These are phyloP conservation scores for Cystobasidium pallidum DNA, from an alignment of 1,284 basidiomycete species.

Conservation along the genomic window DNA sequence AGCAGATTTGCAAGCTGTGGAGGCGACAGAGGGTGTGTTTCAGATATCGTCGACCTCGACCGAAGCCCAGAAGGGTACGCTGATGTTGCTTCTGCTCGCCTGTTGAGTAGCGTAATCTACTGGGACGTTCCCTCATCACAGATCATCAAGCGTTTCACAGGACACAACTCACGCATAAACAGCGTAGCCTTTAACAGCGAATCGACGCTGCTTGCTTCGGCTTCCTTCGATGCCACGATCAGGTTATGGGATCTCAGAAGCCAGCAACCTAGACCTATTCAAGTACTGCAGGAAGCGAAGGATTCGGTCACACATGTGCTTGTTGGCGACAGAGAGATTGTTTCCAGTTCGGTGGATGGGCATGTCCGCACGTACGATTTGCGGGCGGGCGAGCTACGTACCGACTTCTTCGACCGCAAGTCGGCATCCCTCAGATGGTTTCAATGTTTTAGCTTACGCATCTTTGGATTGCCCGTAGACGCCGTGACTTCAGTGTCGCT, in stretches of 20 bases:
- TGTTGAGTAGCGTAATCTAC: conserved; percentile 73
- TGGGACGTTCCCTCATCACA: conserved; percentile 93
- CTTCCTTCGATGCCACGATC: conserved; percentile 84
- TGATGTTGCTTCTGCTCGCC: neutral
- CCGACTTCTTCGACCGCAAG: conserved; percentile 87
- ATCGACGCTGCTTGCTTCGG: conserved; percentile 80
- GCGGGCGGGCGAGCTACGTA: conserved; percentile 81
- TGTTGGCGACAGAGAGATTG: conserved; percentile 63
- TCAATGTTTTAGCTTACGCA: neutral
- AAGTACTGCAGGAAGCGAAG: conserved; percentile 83
- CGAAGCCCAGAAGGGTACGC: neutral
- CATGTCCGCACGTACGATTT: conserved; percentile 89
- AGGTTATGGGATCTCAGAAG: conserved; percentile 82
- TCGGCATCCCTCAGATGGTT: conserved; percentile 47
- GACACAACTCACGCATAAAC: conserved; percentile 88
- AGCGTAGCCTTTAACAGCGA: conserved; percentile 87
- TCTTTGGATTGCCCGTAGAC: conserved; percentile 60
- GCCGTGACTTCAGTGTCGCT: conserved; percentile 81
- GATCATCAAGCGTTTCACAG: conserved; percentile 77
- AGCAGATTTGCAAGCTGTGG: conserved; percentile 90
- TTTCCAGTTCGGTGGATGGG: conserved; percentile 87
- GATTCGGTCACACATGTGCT: conserved; percentile 83
- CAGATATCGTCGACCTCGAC: neutral
- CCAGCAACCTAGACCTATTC: conserved; percentile 79
- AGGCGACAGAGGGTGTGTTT: conserved; percentile 64